Percentiles rank a stretch among this genome's conserved stretches.
Evolutionary conservation across 495 filamentous ascomycete genomes (phyloP).

Genomic region (Lentithecium fluviatile): DNA sequence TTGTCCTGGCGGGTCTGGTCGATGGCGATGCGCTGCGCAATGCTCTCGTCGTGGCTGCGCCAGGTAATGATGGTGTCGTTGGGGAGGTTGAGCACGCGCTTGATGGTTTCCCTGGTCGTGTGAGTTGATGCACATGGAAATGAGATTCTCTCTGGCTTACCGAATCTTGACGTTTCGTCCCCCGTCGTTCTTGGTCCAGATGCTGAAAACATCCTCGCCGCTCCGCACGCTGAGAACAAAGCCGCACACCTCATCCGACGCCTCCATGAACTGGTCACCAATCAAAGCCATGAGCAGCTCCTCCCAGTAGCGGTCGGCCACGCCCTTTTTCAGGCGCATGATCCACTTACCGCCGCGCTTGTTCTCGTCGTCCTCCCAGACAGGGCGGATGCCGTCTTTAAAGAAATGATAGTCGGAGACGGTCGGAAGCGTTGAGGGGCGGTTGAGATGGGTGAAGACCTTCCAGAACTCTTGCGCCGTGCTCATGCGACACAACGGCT

Average conservation of each 20-base stretch:
- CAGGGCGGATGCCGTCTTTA: conserved; percentile 92
- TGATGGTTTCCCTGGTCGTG: conserved; percentile 77
- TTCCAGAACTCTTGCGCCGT: conserved; percentile 90
- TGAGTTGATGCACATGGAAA: no score
- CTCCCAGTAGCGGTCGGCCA: conserved; percentile 97
- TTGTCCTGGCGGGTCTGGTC: conserved; percentile 46
- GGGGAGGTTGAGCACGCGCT: conserved; percentile 80
- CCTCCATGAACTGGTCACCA: conserved; percentile 93
- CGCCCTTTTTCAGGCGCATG: conserved; percentile 90
- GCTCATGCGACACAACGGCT: conserved; percentile 75
- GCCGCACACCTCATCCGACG: conserved; percentile 91
- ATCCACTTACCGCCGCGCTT: conserved; percentile 97
- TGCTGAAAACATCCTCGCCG: conserved; percentile 94
- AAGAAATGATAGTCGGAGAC: conserved; percentile 99
- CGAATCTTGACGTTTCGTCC: conserved; percentile 94
- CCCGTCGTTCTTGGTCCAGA: conserved; percentile 92
- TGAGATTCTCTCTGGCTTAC: conserved; percentile 61
- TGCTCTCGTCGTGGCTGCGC: conserved; percentile 77
- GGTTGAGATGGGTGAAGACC: conserved; percentile 87
- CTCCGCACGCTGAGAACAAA: conserved; percentile 90
- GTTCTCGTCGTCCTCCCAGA: conserved; percentile 98
- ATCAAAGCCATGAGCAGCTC: conserved; percentile 87
- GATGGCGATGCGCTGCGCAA: conserved; percentile 42
- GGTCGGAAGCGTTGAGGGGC: conserved; percentile 80
- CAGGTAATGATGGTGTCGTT: conserved; percentile 86